Base-by-base conservation (phyloP, 441 rosid genomes). In the Geranium incanum region DNA sequence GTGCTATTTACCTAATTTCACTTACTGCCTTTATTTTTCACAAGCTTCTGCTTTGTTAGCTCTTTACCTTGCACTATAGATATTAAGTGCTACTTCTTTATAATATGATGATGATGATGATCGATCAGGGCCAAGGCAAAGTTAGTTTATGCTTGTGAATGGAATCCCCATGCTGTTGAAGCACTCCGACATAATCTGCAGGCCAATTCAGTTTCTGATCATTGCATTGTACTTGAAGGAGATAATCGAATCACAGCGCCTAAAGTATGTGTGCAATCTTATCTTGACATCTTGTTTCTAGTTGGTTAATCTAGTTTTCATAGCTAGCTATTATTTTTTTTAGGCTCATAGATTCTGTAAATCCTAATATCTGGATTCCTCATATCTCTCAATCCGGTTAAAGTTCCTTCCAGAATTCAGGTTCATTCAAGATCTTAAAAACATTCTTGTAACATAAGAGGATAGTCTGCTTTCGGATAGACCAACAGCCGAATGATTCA, bases 131-230 rank as follows among this genome's bases (percentile, higher is more conserved):
- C 97, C 71, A 82, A 84, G 79, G 99, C 97, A 72, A 89, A 81
- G 79, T 67, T 85, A 66, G 97, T 90, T 64, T 92, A 87, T 86
- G 94, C 99, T 75, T 90, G 97, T 79, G 99, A 94, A 78, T 92
- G 97, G 99, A 94, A 94, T 82, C 91, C 85, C 39, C 87, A 85
- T 85, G 97, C 97, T 70, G 77, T 90, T 73, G 93, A 87, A 82
- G 97, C 97, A 0, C 93, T 94, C 59, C 78, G 79, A 68, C 84
- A 59, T 67, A 94, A 92, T 70, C 84, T 94, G 68, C 82, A 80
- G 71, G 86, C 82, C 76, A 94, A 94, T 82, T 84, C 78, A 37
- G 97, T 90, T 43, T 80, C 86, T 76, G 92, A 86, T 78, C 86
- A 77, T 72, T 94, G 99, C 80, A 69, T 89, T 65, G 74, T 92